Percentiles rank a stretch among this genome's conserved stretches.
These are phyloP conservation scores for Flueggea neowawraea DNA, from an alignment of 441 rosid species.

Conservation along the genomic window DNA sequence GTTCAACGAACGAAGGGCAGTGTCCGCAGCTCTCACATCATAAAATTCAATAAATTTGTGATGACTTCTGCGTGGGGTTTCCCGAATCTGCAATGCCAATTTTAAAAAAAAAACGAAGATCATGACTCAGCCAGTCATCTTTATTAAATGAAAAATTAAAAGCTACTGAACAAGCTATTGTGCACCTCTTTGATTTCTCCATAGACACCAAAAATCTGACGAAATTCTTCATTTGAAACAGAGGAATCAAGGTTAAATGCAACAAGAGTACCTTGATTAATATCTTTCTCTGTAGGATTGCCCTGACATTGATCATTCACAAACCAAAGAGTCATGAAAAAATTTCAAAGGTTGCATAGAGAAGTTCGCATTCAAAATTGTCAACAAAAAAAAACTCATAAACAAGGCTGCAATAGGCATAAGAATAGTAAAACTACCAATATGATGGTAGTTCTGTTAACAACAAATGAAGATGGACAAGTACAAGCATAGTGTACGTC, in stretches of 20 bases:
- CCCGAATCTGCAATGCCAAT: conserved; percentile 35
- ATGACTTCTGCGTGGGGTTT: conserved; percentile 39
- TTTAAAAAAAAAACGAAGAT: conserved; percentile 6
- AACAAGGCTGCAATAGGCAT: conserved; percentile 1
- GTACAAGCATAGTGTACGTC: background rate
- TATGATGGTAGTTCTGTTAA: too few relatives aligned
- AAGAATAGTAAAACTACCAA: background rate
- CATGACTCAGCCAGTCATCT: background rate
- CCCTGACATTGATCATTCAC: conserved; percentile 32
- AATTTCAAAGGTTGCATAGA: background rate
- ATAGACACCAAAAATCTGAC: conserved; percentile 39
- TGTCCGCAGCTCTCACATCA: conserved; percentile 62
- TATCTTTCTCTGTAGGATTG: conserved; percentile 47
- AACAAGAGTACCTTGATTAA: conserved; percentile 52
- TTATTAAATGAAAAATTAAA: background rate
- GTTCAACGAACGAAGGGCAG: conserved; percentile 44
- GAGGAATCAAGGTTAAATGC: conserved; percentile 47
- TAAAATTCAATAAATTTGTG: conserved; percentile 52
- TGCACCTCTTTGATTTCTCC: conserved; percentile 63
- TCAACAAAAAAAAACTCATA: too few relatives aligned
- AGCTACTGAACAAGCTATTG: background rate
- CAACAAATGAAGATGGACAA: too few relatives aligned
- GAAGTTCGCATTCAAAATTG: too few relatives aligned
- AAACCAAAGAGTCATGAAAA: conserved; percentile 6
- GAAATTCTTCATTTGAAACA: conserved; percentile 52